Evolutionary conservation across 805 yeast genomes (phyloP), one percentile per base, ranked within the genome.

Genomic region (Starmerella lactis-condensi): DNA sequence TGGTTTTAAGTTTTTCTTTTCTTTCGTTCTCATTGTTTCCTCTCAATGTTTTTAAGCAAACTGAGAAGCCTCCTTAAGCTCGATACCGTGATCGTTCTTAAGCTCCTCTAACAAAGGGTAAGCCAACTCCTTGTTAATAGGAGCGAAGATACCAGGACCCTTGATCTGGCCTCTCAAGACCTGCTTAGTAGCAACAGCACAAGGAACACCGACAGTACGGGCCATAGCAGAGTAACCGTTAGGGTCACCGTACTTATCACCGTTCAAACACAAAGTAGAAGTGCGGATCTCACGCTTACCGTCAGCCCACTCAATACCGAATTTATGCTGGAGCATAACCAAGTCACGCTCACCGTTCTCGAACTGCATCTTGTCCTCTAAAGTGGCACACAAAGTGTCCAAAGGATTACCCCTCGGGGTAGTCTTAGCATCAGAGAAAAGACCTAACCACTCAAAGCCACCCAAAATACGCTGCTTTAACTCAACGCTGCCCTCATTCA

Each of bases 201-300:
- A 85, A 44, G 98, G 98, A 41, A 82, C 85, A 64, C 98, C 98
- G 34, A 89, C 98, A 42, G 79, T 69, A 56, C 85, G 83, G 44
- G 98, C 98, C 98, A 89, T 89, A 22, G 96, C 83, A 24, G 93
- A 75, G 72, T 85, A 89, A 33, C 89, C 85, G 38, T 83, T 81
- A 33, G 65, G 63, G 39, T 68, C 61, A 36, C 50, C 50, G 18
- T 48, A 44, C 47, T 75, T 75, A 45, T 67, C 72, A 62, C 98
- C 98, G 58, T 78, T 79, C 58, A 82, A 93, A 22, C 83, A 85
- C 52, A 89, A 64, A 37, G 98, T 89, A 14, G 95, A 77, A 36
- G 96, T 83, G 67, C 96, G 82, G 40, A 75, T 68, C 63, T 89
- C 96, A 34, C 66, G 69, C 43, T 70, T 57, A 45, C 96, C 96